Conservation (phyloP, 2,329 filamentous ascomycete genomes). For the Aspergillus pseudonomiae region DNA sequence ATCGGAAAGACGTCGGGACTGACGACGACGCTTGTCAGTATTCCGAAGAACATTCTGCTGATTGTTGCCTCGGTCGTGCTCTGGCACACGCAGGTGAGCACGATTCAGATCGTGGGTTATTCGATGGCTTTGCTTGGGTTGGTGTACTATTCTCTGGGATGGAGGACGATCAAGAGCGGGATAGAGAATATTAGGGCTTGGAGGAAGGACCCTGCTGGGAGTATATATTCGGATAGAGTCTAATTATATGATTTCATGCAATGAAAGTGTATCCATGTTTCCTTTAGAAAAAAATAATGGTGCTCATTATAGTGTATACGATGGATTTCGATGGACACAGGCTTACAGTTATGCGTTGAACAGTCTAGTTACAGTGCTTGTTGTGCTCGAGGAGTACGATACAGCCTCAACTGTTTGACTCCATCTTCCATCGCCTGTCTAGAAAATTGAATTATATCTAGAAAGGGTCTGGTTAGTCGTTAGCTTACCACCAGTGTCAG, state of each 20-base stretch:
- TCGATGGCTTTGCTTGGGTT: constrained; percentile 66
- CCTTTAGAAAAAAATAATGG: neutral
- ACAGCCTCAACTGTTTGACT: too few relatives aligned
- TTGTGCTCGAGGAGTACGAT: neutral
- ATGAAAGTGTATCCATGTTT: neutral
- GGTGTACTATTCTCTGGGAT: constrained; percentile 66
- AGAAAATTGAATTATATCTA: too few relatives aligned
- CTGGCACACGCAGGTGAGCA: constrained; percentile 69
- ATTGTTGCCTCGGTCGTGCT: constrained; percentile 73
- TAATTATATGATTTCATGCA: neutral
- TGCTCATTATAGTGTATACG: neutral
- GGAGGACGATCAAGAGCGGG: constrained; percentile 63
- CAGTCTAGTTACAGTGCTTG: neutral
- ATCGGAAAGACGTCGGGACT: constrained; percentile 83
- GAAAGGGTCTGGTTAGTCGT: too few relatives aligned
- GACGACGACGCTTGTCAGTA: constrained; percentile 78
- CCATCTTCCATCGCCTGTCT: too few relatives aligned
- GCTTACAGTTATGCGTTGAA: neutral
- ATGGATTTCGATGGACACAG: neutral
- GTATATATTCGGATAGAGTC: neutral
- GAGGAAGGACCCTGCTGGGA: neutral
- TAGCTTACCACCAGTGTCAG: too few relatives aligned
- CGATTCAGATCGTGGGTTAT: constrained; percentile 75
- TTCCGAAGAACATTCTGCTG: constrained; percentile 82
- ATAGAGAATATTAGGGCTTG: neutral